Evolutionary conservation across 2,329 filamentous ascomycete genomes (phyloP).

Genomic region (Alternaria arbusti): DNA sequence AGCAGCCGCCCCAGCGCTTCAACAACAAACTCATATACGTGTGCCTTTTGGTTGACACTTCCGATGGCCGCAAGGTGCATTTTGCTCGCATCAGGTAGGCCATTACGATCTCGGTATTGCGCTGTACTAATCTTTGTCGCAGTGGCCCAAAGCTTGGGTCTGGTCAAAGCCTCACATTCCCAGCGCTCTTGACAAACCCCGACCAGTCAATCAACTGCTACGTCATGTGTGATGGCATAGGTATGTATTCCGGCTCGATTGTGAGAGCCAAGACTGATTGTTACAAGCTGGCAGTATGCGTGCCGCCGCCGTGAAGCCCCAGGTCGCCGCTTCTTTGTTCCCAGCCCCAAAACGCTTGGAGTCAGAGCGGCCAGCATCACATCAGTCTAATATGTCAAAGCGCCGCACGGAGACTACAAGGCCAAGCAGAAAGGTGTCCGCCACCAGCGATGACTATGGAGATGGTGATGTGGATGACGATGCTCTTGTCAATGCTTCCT

Average conservation of each 20-base stretch:
- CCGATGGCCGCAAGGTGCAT: conserved; percentile 71
- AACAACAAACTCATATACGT: conserved; percentile 69
- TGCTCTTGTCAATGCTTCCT: conserved; percentile 57
- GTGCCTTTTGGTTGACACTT: conserved; percentile 76
- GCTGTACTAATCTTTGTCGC: conserved; percentile 42
- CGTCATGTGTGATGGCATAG: conserved; percentile 86
- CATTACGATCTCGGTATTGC: neutral
- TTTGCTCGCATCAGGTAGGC: conserved; percentile 66
- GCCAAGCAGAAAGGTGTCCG: conserved; percentile 11
- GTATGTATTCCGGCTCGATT: conserved; percentile 43
- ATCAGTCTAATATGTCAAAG: conserved; percentile 39
- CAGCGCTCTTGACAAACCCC: conserved; percentile 59
- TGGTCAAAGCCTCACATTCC: conserved; percentile 66
- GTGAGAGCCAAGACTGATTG: conserved; percentile 6
- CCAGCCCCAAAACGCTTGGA: conserved; percentile 30
- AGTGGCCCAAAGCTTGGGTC: conserved; percentile 70
- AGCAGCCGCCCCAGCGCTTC: conserved; percentile 66
- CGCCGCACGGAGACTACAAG: conserved; percentile 29
- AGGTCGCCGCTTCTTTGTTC: conserved; percentile 57
- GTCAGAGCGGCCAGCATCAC: conserved; percentile 19
- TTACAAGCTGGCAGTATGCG: conserved; percentile 62
- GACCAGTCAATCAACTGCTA: conserved; percentile 70
- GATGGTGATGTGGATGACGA: conserved; percentile 61
- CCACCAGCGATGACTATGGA: conserved; percentile 57
- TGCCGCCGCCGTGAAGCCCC: conserved; percentile 59